A percentile compares a stretch with the other conserved stretches of the same genome.
Conservation (phyloP, 208 protist genomes). For the Porcisia deanei region DNA sequence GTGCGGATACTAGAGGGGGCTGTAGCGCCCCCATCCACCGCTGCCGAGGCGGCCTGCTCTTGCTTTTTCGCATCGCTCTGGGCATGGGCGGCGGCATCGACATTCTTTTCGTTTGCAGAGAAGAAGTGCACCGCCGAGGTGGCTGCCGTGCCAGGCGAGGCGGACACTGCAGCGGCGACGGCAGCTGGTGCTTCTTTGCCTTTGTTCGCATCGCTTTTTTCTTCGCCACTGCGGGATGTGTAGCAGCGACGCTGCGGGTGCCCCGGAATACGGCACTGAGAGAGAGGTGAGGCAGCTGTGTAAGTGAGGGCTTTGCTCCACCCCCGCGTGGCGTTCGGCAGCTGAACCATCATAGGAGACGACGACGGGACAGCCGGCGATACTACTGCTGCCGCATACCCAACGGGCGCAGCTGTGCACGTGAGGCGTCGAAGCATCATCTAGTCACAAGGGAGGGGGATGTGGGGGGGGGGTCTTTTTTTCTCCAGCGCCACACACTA, state of each 20-base stretch:
- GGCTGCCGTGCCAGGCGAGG: conserved; percentile 4
- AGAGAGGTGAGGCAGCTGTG: neutral
- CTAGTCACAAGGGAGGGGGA: neutral
- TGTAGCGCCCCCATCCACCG: neutral
- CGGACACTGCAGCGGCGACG: conserved; percentile 11
- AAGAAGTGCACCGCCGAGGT: conserved; percentile 23
- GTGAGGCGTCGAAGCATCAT: conserved; percentile 29
- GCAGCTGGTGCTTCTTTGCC: conserved; percentile 9
- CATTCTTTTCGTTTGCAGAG: conserved; percentile 8
- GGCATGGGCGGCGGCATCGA: neutral
- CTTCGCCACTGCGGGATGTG: conserved; percentile 18
- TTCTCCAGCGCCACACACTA: neutral
- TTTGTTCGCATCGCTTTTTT: conserved; percentile 6
- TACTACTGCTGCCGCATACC: neutral
- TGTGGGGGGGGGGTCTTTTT: neutral
- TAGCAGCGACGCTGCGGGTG: conserved; percentile 9
- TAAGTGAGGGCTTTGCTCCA: neutral
- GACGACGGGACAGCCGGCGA: neutral
- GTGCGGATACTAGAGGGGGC: conserved; percentile 23
- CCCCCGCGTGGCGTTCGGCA: neutral
- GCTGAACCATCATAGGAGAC: neutral
- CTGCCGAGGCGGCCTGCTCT: conserved; percentile 11
- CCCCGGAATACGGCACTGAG: neutral
- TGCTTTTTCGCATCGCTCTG: conserved; percentile 8
- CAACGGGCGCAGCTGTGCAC: neutral